Base-by-base conservation (phyloP, 176 grass and related monocot species). In the Musa acuminata region DNA sequence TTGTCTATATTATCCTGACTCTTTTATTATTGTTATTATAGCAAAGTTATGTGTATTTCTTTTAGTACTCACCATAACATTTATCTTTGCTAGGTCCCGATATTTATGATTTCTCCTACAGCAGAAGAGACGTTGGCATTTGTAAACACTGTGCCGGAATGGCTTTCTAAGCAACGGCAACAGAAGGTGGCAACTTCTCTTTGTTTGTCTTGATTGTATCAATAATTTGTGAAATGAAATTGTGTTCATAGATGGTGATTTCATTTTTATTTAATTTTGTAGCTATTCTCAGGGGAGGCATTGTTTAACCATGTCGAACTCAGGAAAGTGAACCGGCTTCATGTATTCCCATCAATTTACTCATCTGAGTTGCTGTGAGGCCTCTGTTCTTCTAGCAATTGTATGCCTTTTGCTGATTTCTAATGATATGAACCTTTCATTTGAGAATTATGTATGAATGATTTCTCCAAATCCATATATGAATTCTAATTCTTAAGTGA, bases 91-190 rank as follows among this genome's bases (percentile, higher is more conserved):
- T 51, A 93, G 94, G 84, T 85, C 63, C 94, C 90, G n/a, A 93
- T 93, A 82, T 93, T 87, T 79, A 82, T 98, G 53, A 84, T 98
- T 80, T 93, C 90, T 74, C 80, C 83, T 27, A 75, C 74, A 83
- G 88, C 84, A 75, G 87, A 89, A 82, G 88, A 91, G 68, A 83
- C 72, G 48, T 76, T 93, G 55, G 49, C 79, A 52, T 87, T 85
- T 78, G 79, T 84, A 50, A 98, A 91, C 83, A 27, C 88, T 63
- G 74, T 90, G 67, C 94, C 94, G 68, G 94, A 98, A 91, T 98
- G 94, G 90, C 84, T 98, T 71, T 93, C 87, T 64, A 93, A 93
- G 55, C 72, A 87, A 60, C 82, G 88, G 63, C 94, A 98, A 93
- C 87, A 91, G 81, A 98, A 91, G 88, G 94, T 90, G 60, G 65